phyloP scores from a whole-genome alignment of 495 filamentous ascomycete species.

The Paragyromitra xinjiangensis region DNA sequence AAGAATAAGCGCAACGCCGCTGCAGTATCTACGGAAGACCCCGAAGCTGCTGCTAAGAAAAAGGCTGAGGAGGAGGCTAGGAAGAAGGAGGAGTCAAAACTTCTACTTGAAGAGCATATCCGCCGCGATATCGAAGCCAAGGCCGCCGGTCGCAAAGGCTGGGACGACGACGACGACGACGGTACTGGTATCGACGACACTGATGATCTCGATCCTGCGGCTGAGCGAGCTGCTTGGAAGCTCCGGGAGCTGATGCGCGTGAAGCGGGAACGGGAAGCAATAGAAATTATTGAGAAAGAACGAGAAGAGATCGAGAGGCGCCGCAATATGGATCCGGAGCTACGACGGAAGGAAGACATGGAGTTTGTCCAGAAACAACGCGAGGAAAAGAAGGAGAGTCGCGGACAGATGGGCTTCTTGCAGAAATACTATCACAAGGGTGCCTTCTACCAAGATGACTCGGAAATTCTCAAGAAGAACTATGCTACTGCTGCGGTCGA shows the following conservation, averaged over 20 bases:
- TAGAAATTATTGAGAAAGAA: constrained; percentile 85
- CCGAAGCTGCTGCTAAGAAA: constrained; percentile 50
- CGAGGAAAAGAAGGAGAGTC: constrained; percentile 80
- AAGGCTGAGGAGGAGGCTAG: constrained; percentile 71
- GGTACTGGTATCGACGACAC: constrained; percentile 81
- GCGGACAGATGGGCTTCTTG: constrained; percentile 89
- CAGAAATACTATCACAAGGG: constrained; percentile 98
- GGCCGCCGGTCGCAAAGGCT: constrained; percentile 77
- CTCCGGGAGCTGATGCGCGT: constrained; percentile 88
- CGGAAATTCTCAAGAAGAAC: constrained; percentile 73
- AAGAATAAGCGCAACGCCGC: constrained; percentile 72
- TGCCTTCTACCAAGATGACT: constrained; percentile 89
- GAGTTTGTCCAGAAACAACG: constrained; percentile 79
- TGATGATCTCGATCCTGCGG: constrained; percentile 86
- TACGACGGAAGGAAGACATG: constrained; percentile 85
- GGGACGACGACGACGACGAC: constrained; percentile 86
- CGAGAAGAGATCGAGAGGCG: constrained; percentile 88
- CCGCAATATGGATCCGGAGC: constrained; percentile 83
- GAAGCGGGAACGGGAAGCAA: constrained; percentile 81
- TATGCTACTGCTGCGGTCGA: constrained; percentile 76
- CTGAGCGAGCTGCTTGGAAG: constrained; percentile 92
- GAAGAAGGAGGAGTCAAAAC: constrained; percentile 73
- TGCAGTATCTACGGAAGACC: constrained; percentile 46
- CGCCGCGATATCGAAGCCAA: constrained; percentile 78
- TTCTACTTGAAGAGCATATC: constrained; percentile 86